A percentile compares a stretch with the other conserved stretches of the same genome.
phyloP scores from a whole-genome alignment of 2,329 filamentous ascomycete species.

The Diaporthe helianthi region DNA sequence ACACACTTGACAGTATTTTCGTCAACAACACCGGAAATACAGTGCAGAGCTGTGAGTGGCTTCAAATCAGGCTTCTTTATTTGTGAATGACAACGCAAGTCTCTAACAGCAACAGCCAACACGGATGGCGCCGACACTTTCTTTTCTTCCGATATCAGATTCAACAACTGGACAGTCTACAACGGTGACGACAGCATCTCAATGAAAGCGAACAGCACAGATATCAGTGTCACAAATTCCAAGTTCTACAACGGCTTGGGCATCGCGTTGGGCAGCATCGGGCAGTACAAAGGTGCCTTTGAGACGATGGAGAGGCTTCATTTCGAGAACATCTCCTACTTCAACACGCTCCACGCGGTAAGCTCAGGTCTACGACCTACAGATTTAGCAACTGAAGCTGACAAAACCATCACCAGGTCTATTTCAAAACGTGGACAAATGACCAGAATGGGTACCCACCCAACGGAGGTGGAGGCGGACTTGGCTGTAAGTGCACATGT shows the following conservation, averaged over 20 bases:
- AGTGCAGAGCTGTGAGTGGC: slow-evolving; percentile 35
- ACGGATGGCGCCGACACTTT: slow-evolving; percentile 45
- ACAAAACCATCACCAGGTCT: slow-evolving; percentile 39
- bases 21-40: slow-evolving; percentile 51
- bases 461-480: slow-evolving; percentile 57
- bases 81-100: no score
- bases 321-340: slow-evolving; percentile 48
- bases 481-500: slow-evolving; percentile 45
- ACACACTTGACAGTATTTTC: slow-evolving; percentile 52
- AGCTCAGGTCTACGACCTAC: not conserved
- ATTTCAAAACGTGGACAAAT: slow-evolving; percentile 58
- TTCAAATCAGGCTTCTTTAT: fast-evolving
- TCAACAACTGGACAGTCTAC: slow-evolving; percentile 41
- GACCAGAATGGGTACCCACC: slow-evolving; percentile 52
- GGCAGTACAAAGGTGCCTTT: slow-evolving; percentile 52
- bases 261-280: slow-evolving; percentile 56
- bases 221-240: slow-evolving; percentile 46
- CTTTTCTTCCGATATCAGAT: slow-evolving; percentile 38
- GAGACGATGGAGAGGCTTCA: slow-evolving; percentile 52
- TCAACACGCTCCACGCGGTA: slow-evolving; percentile 48
- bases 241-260: slow-evolving; percentile 50
- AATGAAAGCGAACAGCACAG: slow-evolving; percentile 39
- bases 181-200: slow-evolving; percentile 38
- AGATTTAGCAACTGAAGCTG: not conserved
- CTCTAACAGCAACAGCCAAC: slow-evolving; percentile 37